These are phyloP conservation scores for Coprinopsis cinerea DNA, from an alignment of 768 basidiomycete genomes.

Conservation along the genomic window DNA sequence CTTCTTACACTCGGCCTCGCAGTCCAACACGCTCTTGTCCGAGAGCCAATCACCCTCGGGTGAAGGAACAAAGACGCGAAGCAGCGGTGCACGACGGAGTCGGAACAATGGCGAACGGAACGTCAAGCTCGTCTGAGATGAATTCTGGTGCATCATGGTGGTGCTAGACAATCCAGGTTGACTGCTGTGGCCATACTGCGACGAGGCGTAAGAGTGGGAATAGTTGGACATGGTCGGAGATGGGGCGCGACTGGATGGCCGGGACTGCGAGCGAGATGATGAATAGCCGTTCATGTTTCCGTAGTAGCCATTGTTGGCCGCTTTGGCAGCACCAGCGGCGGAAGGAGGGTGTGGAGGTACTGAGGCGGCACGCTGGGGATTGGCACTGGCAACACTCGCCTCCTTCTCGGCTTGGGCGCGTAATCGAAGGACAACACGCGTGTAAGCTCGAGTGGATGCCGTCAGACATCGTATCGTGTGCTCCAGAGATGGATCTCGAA, in stretches of 20 bases:
- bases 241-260: slow-evolving; percentile 57
- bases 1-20: slow-evolving; percentile 72
- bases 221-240: slow-evolving; percentile 54
- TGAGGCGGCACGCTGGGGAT: slow-evolving; percentile 12
- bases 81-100: slow-evolving; percentile 63
- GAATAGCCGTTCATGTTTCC: slow-evolving; percentile 8
- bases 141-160: slow-evolving; percentile 15
- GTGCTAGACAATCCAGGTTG: background rate
- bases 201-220: slow-evolving; percentile 34
- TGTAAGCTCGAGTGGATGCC: slow-evolving; percentile 67
- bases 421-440: slow-evolving; percentile 71
- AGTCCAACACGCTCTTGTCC: slow-evolving; percentile 74
- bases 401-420: slow-evolving; percentile 73
- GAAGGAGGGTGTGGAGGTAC: slow-evolving; percentile 15
- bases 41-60: slow-evolving; percentile 85
- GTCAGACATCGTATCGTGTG: slow-evolving; percentile 47
- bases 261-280: slow-evolving; percentile 25
- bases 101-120: slow-evolving; percentile 73
- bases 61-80: slow-evolving; percentile 81
- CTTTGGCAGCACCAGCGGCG: slow-evolving; percentile 6
- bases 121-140: slow-evolving; percentile 22
- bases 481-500: slow-evolving; percentile 33
- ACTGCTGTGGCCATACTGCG: slow-evolving; percentile 1
- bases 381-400: slow-evolving; percentile 21
- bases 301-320: slow-evolving; percentile 10